Conservation (phyloP, 169 alveolate species). For the Perkinsus olseni region DNA sequence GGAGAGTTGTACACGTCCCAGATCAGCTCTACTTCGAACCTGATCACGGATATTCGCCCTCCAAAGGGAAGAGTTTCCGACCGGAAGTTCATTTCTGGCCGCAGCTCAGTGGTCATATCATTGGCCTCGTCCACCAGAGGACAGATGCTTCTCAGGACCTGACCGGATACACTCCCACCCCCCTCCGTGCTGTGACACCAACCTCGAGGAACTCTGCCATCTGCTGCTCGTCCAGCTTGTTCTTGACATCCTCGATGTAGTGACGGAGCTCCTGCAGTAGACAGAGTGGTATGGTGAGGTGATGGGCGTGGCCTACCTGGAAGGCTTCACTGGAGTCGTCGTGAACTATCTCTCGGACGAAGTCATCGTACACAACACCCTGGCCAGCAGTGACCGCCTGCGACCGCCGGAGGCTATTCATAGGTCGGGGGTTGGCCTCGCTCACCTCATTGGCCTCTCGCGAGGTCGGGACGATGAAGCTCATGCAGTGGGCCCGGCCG, state of each 20-base stretch:
- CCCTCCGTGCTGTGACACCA: not conserved
- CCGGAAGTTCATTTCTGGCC: not conserved
- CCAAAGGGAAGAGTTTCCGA: not conserved
- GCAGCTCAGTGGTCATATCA: not conserved
- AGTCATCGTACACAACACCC: not conserved
- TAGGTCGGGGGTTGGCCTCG: not conserved
- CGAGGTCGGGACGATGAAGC: not conserved
- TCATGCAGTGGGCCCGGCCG: constrained; percentile 5
- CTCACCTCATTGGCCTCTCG: not conserved
- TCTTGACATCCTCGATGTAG: not conserved
- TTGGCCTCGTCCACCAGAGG: constrained; percentile 12
- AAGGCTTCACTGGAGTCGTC: not conserved
- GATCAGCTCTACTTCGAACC: not conserved
- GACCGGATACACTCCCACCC: not conserved
- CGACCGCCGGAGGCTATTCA: too few relatives aligned
- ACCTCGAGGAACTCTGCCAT: not conserved
- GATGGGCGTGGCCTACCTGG: not conserved
- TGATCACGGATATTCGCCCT: not conserved
- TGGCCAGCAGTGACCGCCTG: not conserved
- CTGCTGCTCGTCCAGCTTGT: not conserved
- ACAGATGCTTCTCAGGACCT: not conserved
- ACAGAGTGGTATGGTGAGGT: not conserved
- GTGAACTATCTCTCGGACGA: not conserved
- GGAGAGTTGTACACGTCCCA: not conserved
- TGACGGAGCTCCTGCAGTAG: not conserved